phyloP scores from a whole-genome alignment of 225 moss, liverwort and hornwort genomes.

The Bryoerythrophyllum caledonicum region DNA sequence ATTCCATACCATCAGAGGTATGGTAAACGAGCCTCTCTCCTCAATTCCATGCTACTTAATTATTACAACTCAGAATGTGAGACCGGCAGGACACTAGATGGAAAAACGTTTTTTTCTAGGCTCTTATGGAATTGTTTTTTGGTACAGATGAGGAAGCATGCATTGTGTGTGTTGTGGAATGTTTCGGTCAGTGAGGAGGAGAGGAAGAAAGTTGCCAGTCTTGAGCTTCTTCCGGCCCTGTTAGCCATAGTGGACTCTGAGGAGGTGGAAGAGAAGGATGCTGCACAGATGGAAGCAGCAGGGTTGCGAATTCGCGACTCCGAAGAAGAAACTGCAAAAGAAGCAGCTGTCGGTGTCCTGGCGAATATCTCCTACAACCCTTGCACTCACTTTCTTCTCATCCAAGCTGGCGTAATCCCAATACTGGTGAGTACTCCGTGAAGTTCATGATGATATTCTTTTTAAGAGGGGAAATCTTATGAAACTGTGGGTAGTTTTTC shows the following conservation, averaged over 20 bases:
- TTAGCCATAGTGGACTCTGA: constrained; percentile 52
- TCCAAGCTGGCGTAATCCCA: constrained; percentile 63
- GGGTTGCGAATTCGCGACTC: constrained; percentile 57
- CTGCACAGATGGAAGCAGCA: constrained; percentile 57
- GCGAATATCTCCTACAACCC: constrained; percentile 66
- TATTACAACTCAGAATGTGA: background rate
- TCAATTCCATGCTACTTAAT: background rate
- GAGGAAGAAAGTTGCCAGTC: constrained; percentile 60
- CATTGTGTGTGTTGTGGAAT: constrained; percentile 76
- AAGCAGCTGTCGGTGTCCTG: constrained; percentile 84
- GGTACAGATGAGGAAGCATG: constrained; percentile 73
- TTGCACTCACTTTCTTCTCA: constrained; percentile 53
- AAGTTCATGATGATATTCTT: no score
- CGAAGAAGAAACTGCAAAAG: constrained; percentile 53
- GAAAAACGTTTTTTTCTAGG: no score
- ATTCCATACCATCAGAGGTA: constrained; percentile 65
- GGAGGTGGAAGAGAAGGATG: constrained; percentile 39
- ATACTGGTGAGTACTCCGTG: constrained; percentile 49
- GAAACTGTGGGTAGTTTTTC: no score
- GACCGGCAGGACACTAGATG: background rate
- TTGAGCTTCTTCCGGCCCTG: constrained; percentile 67
- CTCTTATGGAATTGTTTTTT: background rate
- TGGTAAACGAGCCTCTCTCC: constrained; percentile 4
- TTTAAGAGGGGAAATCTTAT: no score
- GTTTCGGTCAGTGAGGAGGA: constrained; percentile 68